Evolutionary conservation across 106 monocot species (phyloP).

Genomic region (Dendrobium catenatum): DNA sequence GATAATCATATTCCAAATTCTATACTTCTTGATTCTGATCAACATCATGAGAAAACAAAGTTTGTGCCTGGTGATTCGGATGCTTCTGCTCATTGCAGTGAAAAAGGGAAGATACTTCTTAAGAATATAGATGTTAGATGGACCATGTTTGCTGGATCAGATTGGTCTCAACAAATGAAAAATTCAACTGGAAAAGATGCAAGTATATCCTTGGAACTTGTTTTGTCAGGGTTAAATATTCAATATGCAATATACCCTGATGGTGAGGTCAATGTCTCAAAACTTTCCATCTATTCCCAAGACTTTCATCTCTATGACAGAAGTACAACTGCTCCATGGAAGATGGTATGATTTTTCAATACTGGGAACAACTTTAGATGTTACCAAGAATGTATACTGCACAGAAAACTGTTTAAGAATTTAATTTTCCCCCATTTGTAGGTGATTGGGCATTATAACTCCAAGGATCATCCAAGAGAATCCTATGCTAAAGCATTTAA

Average conservation of each 20-base stretch:
- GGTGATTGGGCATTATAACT: slow-evolving; percentile 79
- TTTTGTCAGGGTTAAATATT: slow-evolving; percentile 47
- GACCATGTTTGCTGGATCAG: slow-evolving; percentile 70
- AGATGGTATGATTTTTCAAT: slow-evolving; percentile 46
- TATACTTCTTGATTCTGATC: slow-evolving; percentile 12
- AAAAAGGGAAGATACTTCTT: slow-evolving; percentile 56
- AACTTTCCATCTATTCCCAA: slow-evolving; percentile 45
- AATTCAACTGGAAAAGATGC: slow-evolving; percentile 48
- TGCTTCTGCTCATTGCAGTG: slow-evolving; percentile 29
- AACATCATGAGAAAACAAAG: slow-evolving; percentile 11
- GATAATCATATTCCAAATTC: slow-evolving; percentile 63
- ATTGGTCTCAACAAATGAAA: slow-evolving; percentile 50
- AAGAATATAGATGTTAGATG: slow-evolving; percentile 70
- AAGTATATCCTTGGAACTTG: slow-evolving; percentile 53
- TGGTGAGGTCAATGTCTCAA: slow-evolving; percentile 50
- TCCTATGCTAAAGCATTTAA: slow-evolving; percentile 75
- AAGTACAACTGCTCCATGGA: slow-evolving; percentile 90
- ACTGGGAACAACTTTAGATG: neutral
- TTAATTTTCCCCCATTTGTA: slow-evolving; percentile 17
- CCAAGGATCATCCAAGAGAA: slow-evolving; percentile 72
- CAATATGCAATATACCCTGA: slow-evolving; percentile 71
- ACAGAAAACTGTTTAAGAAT: slow-evolving; percentile 3
- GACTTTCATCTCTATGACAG: slow-evolving; percentile 71
- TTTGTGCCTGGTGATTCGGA: slow-evolving; percentile 12
- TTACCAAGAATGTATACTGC: neutral